Conservation (phyloP, 768 basidiomycete species). For the Boletus subcaerulescens region DNA sequence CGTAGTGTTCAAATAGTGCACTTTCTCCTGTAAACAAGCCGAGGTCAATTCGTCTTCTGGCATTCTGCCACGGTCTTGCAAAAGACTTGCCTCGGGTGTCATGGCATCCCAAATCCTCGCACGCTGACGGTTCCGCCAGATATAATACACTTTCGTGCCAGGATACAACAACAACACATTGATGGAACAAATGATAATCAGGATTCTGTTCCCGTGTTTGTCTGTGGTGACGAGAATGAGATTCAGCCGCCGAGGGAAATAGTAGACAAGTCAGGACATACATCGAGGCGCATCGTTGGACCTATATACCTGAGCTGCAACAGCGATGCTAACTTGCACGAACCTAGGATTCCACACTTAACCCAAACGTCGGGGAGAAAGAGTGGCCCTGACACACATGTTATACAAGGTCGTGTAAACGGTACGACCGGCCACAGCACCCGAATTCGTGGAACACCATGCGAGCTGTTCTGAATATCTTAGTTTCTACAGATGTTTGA, state of each 20-base stretch:
- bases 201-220: constrained; percentile 52
- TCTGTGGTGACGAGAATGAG: constrained; percentile 32
- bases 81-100: constrained; percentile 42
- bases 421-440: constrained; percentile 56
- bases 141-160: constrained; percentile 51
- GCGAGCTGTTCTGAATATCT: constrained; percentile 33
- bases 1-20: constrained; percentile 39
- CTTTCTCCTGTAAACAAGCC: constrained; percentile 42
- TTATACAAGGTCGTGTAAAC: constrained; percentile 61
- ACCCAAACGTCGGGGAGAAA: background rate
- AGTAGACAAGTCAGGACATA: constrained; percentile 21
- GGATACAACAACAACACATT: constrained; percentile 54
- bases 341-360: constrained; percentile 26
- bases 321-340: constrained; percentile 41
- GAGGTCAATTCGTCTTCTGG: background rate
- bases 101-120: constrained; percentile 56
- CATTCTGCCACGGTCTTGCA: background rate
- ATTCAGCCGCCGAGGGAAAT: too few species aligned
- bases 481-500: background rate
- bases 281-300: constrained; percentile 55
- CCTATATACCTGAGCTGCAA: constrained; percentile 58
- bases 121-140: constrained; percentile 55
- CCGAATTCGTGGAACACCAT: constrained; percentile 60
- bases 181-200: constrained; percentile 52
- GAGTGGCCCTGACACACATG: constrained; percentile 33